Evolutionary conservation across 257 asterid species (phyloP), one percentile per base, ranked within the genome.

Genomic region (Lavandula angustifolia): DNA sequence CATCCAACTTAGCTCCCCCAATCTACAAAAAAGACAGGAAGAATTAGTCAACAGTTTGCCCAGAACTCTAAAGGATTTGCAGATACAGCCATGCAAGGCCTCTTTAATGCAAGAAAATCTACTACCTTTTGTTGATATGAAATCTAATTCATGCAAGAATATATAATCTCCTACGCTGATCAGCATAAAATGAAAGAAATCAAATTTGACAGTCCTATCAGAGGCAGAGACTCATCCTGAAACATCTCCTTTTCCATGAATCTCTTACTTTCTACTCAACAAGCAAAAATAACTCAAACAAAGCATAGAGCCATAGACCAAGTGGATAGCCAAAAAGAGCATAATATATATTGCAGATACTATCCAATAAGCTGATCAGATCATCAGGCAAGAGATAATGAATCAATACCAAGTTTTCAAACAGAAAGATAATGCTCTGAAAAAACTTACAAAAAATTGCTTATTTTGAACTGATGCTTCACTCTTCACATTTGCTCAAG

Each of bases 401-500:
- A 61, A 51, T 7, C 27, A 22, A 22, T 22, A 22, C 53, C 42
- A 47, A 17, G 32, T 9, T 8, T 44, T 51, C 60, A 16, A 34
- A 32, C 49, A n/a, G 37, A 33, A 42, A 8, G 14, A 53, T 27
- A 46, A 2, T 41, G 32, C 38, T 58, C 73, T 1, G 49, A 27
- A 33, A 54, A 46, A 13, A 50, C 74, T 73, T 76, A 76, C 60
- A 31, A 16, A 34, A 34, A 54, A 34, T 29, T 53, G 67, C 72
- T 31, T 41, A 46, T 67, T 60, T 49, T 71, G 64, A 60, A 69
- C 59, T 52, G 51, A 64, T 48, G 71, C 77, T 56, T 87, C 78
- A 62, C 60, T 72, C 85, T 60, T 84, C 80, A 32, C 74, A 66
- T 54, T 75, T 78, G 74, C 74, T 82, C 83, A 92, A 59, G 79